Conservation (phyloP, 78 protist species). For the Anaeramoeba ignava region DNA sequence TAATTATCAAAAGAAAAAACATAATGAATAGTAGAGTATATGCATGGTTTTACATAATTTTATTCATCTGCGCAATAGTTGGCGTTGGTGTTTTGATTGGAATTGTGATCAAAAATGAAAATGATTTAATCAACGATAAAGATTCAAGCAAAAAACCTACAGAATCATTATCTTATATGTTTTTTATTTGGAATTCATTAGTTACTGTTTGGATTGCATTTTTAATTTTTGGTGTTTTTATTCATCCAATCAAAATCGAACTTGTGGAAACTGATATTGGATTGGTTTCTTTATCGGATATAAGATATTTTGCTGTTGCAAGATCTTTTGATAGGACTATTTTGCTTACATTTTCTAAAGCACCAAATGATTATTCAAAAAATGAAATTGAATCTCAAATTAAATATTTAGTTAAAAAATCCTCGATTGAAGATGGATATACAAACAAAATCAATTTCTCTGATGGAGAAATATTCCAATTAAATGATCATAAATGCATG, state of each 20-base stretch:
- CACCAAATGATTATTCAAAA: background rate
- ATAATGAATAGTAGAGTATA: background rate
- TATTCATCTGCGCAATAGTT: background rate
- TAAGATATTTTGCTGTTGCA: background rate
- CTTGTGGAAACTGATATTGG: background rate
- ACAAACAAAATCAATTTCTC: background rate
- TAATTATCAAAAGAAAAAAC: background rate
- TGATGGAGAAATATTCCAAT: background rate
- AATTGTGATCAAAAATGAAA: background rate
- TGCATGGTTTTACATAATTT: background rate
- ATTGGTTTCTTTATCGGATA: background rate
- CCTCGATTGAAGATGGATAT: background rate
- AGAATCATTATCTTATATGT: background rate
- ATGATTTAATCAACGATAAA: background rate
- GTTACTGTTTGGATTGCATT: background rate
- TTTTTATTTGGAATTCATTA: background rate
- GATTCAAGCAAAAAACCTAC: background rate
- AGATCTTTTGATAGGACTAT: background rate
- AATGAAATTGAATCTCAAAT: background rate
- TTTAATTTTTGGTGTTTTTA: background rate
- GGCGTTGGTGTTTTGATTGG: background rate
- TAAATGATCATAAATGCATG: background rate
- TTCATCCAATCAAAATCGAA: background rate
- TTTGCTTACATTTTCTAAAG: background rate
- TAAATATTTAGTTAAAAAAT: background rate